A percentile compares a stretch with the other conserved stretches of the same genome.
Conservation (phyloP, 139 green algal genomes). For the Cymbomonas tetramitiformis region DNA sequence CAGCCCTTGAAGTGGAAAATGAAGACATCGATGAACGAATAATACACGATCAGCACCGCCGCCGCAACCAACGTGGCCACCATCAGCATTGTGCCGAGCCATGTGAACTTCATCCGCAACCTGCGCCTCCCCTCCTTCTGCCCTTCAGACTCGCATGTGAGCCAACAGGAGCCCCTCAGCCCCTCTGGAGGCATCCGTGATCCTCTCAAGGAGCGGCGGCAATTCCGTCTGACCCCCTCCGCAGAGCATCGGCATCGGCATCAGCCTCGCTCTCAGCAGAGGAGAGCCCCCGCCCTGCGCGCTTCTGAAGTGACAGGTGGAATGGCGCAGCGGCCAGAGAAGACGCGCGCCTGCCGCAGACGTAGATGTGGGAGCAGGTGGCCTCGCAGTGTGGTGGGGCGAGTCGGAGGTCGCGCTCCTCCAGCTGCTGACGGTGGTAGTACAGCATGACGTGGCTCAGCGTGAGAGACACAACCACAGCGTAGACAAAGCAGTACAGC, state of each 20-base stretch:
- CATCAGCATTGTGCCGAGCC: too few species aligned
- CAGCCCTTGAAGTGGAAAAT: conserved; percentile 13
- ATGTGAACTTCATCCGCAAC: too few species aligned
- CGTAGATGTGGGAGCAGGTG: background rate
- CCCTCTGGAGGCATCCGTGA: too few species aligned
- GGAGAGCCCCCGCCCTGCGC: background rate
- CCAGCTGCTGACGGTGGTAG: conserved; percentile 2
- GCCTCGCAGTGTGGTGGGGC: too few species aligned
- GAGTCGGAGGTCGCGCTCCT: too few species aligned
- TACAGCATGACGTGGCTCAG: conserved; percentile 10
- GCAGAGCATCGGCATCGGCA: too few species aligned
- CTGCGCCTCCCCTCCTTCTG: too few species aligned
- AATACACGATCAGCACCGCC: background rate
- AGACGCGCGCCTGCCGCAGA: background rate
- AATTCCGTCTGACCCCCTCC: too few species aligned
- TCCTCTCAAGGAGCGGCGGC: too few species aligned
- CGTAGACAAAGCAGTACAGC: conserved; percentile 13
- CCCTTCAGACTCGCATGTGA: too few species aligned
- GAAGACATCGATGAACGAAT: background rate
- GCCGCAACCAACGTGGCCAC: background rate
- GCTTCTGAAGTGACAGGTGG: background rate
- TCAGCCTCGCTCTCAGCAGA: too few species aligned
- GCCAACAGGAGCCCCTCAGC: too few species aligned
- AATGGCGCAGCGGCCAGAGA: background rate
- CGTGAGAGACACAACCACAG: conserved; percentile 5